phyloP scores from a whole-genome alignment of 1,139 yeast genomes.

The Candida sojae region DNA sequence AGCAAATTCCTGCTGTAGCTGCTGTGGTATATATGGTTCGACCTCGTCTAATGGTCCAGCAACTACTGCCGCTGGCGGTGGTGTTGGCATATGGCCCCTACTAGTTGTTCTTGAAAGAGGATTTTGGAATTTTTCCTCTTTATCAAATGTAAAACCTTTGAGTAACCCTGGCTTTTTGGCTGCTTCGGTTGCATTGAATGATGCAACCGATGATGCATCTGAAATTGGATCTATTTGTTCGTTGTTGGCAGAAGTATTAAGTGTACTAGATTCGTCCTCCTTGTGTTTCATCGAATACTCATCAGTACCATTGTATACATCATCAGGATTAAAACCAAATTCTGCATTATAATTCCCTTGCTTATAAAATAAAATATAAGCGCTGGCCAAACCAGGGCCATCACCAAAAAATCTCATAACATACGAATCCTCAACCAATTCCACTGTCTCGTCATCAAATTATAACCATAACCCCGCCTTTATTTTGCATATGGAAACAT shows the following conservation, averaged over 20 bases:
- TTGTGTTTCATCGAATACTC: conserved; percentile 18
- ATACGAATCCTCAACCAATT: conserved; percentile 78
- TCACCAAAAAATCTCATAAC: conserved; percentile 90
- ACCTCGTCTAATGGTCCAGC: background rate
- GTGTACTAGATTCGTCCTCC: conserved; percentile 11
- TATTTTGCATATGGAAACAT: conserved; percentile 83
- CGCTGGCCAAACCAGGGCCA: conserved; percentile 86
- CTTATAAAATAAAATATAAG: conserved; percentile 80
- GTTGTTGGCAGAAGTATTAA: conserved; percentile 16
- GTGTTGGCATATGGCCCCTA: background rate
- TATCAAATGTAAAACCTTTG: conserved; percentile 15
- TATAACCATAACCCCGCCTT: conserved; percentile 82
- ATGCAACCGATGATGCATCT: conserved; percentile 16
- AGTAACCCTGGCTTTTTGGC: conserved; percentile 13
- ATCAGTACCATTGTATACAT: conserved; percentile 34
- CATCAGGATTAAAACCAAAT: conserved; percentile 37
- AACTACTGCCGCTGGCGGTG: background rate
- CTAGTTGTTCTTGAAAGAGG: conserved; percentile 14
- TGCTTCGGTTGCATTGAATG: conserved; percentile 11
- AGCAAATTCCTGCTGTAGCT: background rate
- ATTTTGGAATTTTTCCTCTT: conserved; percentile 10
- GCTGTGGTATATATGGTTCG: background rate
- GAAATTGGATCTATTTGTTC: conserved; percentile 10
- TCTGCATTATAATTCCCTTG: conserved; percentile 2
- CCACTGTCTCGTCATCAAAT: conserved; percentile 95